These are phyloP conservation scores for Pistacia vera DNA, from an alignment of 345 rosid genomes.

Conservation along the genomic window DNA sequence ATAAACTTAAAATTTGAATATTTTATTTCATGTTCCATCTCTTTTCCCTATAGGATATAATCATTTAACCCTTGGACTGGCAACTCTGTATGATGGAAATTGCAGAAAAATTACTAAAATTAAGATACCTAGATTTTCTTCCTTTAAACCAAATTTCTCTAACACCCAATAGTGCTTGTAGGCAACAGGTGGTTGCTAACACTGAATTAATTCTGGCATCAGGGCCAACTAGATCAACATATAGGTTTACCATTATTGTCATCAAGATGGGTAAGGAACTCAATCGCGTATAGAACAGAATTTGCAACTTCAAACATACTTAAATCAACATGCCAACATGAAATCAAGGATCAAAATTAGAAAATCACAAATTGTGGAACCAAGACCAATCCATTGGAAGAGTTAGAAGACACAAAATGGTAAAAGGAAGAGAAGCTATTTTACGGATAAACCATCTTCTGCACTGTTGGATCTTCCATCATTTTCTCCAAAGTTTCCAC, in stretches of 20 bases:
- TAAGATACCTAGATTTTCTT: not conserved
- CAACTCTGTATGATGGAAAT: not conserved
- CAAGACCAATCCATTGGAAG: constrained; percentile 1
- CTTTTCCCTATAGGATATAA: not conserved
- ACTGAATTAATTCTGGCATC: not conserved
- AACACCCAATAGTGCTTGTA: not conserved
- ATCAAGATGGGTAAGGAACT: not conserved
- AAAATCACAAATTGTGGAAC: constrained; percentile 7
- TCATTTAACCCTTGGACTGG: not conserved
- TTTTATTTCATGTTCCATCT: not conserved
- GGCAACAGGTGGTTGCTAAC: not conserved
- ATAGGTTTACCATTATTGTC: not conserved
- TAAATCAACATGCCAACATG: constrained; percentile 1
- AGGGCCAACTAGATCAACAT: not conserved
- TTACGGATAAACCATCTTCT: constrained; percentile 97
- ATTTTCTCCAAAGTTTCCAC: constrained; percentile 92
- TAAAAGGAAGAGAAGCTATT: constrained; percentile 23
- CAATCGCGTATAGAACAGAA: no score
- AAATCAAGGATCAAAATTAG: constrained; percentile 4
- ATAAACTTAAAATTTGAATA: not conserved
- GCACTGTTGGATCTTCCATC: constrained; percentile 98
- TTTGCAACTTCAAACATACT: not conserved
- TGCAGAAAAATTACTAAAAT: not conserved
- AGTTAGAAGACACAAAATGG: constrained; percentile 3
- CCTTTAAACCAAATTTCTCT: not conserved